Conservation (phyloP, 208 protist genomes). For the Tetramitus jugosus region DNA sequence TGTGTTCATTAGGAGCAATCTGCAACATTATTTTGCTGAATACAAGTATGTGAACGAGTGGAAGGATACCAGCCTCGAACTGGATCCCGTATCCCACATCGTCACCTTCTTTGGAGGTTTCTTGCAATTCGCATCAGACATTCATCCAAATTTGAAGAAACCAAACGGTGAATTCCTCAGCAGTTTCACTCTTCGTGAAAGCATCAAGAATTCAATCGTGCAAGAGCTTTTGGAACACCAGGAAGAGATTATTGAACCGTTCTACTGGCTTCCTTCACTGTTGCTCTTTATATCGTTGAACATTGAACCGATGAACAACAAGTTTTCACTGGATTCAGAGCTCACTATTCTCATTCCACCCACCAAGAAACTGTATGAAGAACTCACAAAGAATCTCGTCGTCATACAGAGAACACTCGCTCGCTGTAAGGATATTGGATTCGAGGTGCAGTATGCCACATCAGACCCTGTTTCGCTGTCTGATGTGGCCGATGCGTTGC, state of each 20-base stretch:
- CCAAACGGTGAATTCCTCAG: background rate
- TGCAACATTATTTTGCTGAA: background rate
- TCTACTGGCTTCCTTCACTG: background rate
- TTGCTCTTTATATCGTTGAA: background rate
- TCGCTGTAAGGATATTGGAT: background rate
- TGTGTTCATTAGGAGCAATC: background rate
- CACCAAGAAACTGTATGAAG: background rate
- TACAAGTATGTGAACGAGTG: slow-evolving; percentile 7
- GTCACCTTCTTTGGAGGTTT: slow-evolving; percentile 11
- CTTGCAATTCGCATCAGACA: background rate
- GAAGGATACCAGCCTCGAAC: background rate
- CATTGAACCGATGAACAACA: too few species aligned
- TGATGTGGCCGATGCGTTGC: background rate
- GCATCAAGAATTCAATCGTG: background rate
- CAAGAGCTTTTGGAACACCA: too few species aligned
- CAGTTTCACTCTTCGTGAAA: background rate
- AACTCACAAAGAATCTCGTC: background rate
- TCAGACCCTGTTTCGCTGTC: too few species aligned
- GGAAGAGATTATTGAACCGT: too few species aligned
- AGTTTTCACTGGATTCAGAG: background rate
- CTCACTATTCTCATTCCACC: background rate
- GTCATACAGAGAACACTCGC: too few species aligned
- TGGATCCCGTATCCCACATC: background rate
- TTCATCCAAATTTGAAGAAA: background rate
- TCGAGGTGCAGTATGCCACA: background rate